Percentiles rank a stretch among this genome's conserved stretches.
Evolutionary conservation across 371 early-diverging fungal species (phyloP).

Genomic region (Mucor plumbeus): DNA sequence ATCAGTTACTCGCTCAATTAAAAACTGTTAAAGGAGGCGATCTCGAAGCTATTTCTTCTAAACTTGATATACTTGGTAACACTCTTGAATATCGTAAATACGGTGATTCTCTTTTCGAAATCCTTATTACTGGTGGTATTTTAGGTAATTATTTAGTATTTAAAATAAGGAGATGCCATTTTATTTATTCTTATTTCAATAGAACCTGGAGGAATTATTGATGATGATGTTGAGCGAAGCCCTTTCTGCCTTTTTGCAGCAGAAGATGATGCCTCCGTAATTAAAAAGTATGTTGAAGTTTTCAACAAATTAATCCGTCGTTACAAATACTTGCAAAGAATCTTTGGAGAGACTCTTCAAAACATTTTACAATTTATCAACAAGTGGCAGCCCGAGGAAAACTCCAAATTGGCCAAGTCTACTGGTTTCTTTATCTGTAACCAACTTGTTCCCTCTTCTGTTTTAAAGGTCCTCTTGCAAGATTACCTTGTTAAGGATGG

Average conservation of each 20-base stretch:
- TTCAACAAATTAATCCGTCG: slow-evolving; percentile 88
- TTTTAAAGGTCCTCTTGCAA: slow-evolving; percentile 79
- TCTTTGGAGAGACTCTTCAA: slow-evolving; percentile 83
- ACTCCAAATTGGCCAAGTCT: slow-evolving; percentile 79
- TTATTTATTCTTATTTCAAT: slow-evolving; percentile 7
- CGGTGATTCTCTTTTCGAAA: slow-evolving; percentile 92
- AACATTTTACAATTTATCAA: slow-evolving; percentile 89
- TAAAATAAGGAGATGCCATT: neutral
- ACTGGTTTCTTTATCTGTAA: slow-evolving; percentile 77
- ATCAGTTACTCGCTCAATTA: slow-evolving; percentile 72
- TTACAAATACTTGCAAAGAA: slow-evolving; percentile 90
- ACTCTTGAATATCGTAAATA: slow-evolving; percentile 93
- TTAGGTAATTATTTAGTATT: slow-evolving; percentile 57
- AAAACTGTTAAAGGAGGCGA: slow-evolving; percentile 65
- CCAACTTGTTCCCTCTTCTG: slow-evolving; percentile 69
- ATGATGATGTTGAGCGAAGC: slow-evolving; percentile 79
- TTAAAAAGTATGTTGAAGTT: slow-evolving; percentile 81
- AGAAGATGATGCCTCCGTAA: slow-evolving; percentile 69
- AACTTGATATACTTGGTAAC: slow-evolving; percentile 83
- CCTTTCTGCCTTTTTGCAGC: slow-evolving; percentile 87
- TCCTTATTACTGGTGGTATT: slow-evolving; percentile 89
- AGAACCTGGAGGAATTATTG: slow-evolving; percentile 91
- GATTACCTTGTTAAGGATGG: slow-evolving; percentile 95
- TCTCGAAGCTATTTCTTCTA: slow-evolving; percentile 71
- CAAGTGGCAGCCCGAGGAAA: slow-evolving; percentile 80